phyloP scores from a whole-genome alignment of 2,329 filamentous ascomycete species.

The Diaporthe citri region DNA sequence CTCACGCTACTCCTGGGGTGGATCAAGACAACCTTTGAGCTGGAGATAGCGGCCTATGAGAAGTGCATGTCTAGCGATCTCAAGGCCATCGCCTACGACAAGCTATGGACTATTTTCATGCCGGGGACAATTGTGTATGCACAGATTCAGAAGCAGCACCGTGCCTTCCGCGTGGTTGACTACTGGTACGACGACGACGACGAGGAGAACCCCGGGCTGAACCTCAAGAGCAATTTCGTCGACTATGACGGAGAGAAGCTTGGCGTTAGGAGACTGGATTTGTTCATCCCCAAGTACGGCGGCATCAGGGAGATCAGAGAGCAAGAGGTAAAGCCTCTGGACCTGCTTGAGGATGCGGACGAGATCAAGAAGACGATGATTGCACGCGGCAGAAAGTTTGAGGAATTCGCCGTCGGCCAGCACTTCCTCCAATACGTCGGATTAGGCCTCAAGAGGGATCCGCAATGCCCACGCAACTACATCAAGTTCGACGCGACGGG shows the following conservation, averaged over 20 bases:
- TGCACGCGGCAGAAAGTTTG: slow-evolving; percentile 50
- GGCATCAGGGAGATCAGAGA: slow-evolving; percentile 45
- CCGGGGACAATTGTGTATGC: slow-evolving; percentile 46
- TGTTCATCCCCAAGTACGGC: slow-evolving; percentile 48
- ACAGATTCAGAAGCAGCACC: slow-evolving; percentile 45
- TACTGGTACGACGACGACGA: slow-evolving; percentile 48
- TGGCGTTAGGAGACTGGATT: slow-evolving; percentile 44
- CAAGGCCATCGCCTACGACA: slow-evolving; percentile 45
- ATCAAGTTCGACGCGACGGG: slow-evolving; percentile 47
- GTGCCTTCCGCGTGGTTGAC: slow-evolving; percentile 47
- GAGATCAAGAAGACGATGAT: slow-evolving; percentile 44
- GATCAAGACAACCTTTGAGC: slow-evolving; percentile 46
- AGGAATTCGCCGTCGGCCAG: slow-evolving; percentile 48
- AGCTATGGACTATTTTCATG: slow-evolving; percentile 49
- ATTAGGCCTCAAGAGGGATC: slow-evolving; percentile 43
- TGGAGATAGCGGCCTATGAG: slow-evolving; percentile 46
- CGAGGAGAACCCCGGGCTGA: slow-evolving; percentile 42
- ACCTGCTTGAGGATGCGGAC: slow-evolving; percentile 45
- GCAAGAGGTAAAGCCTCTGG: slow-evolving; percentile 48
- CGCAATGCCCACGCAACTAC: slow-evolving; percentile 29
- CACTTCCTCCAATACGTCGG: slow-evolving; percentile 52
- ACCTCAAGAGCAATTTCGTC: slow-evolving; percentile 46
- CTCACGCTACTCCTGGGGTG: slow-evolving; percentile 45
- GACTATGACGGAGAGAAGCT: slow-evolving; percentile 53
- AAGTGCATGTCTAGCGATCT: slow-evolving; percentile 44